Conservation (phyloP, 345 rosid genomes). For the Passiflora organensis region DNA sequence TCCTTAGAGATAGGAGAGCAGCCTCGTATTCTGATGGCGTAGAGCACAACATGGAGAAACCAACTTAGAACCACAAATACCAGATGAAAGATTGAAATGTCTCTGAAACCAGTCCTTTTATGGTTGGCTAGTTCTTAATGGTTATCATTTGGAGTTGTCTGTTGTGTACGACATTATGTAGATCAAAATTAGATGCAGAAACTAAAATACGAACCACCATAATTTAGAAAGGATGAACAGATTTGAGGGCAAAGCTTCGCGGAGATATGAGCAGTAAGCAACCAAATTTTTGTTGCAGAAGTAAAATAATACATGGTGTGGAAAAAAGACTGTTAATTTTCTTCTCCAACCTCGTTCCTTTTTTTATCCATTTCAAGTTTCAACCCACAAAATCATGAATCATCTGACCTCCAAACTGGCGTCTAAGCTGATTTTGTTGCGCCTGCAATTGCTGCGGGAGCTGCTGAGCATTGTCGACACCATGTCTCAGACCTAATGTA, state of each 20-base stretch:
- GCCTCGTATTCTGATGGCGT: not conserved
- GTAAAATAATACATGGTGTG: not conserved
- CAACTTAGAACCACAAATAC: not conserved
- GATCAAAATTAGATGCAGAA: too few relatives aligned
- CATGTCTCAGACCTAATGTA: conserved; percentile 51
- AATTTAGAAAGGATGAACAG: too few relatives aligned
- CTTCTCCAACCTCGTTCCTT: not conserved
- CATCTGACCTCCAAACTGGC: conserved; percentile 43
- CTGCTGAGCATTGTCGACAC: conserved; percentile 39
- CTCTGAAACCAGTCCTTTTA: too few relatives aligned
- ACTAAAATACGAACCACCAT: too few relatives aligned
- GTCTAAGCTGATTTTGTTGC: conserved; percentile 36
- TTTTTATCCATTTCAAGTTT: not conserved
- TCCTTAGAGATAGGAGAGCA: too few relatives aligned
- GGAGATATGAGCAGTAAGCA: too few relatives aligned
- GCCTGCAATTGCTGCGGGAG: conserved; percentile 28
- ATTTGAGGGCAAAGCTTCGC: too few relatives aligned
- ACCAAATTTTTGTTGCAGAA: not conserved
- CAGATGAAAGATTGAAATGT: too few relatives aligned
- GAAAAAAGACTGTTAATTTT: not conserved
- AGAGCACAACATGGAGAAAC: not conserved
- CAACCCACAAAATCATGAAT: conserved; percentile 51
- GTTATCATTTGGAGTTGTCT: too few relatives aligned
- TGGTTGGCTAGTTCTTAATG: too few relatives aligned
- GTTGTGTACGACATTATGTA: too few relatives aligned